These are phyloP conservation scores for Globisporangium parvum DNA, from an alignment of 352 stramenopile species.

Conservation along the genomic window DNA sequence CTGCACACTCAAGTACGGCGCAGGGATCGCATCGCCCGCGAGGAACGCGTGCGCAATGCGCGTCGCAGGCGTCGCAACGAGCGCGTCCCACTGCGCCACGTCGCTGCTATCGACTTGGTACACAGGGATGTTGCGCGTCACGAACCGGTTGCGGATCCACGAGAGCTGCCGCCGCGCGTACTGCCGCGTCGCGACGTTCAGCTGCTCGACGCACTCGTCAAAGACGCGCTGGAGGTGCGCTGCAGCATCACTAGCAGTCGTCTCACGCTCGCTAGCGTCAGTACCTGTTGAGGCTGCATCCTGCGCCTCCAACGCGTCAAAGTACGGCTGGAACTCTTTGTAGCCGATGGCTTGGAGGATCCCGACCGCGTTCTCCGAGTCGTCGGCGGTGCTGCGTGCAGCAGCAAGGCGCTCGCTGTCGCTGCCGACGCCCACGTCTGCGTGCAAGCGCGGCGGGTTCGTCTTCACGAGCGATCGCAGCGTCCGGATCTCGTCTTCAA, in stretches of 20 bases:
- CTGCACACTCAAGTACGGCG: constrained; percentile 31
- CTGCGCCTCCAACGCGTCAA: constrained; percentile 45
- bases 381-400: too few relatives aligned
- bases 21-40: constrained; percentile 19
- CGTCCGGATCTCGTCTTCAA: constrained; percentile 73
- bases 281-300: constrained; percentile 1
- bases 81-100: constrained; percentile 43
- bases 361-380: constrained; percentile 39
- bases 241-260: constrained; percentile 12
- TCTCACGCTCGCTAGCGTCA: too few relatives aligned
- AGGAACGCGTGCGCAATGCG: constrained; percentile 65
- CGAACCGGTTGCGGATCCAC: constrained; percentile 87
- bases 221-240: constrained; percentile 34
- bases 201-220: constrained; percentile 57
- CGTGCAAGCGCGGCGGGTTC: constrained; percentile 33
- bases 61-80: constrained; percentile 51
- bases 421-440: constrained; percentile 4
- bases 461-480: constrained; percentile 43
- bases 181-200: constrained; percentile 78
- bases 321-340: constrained; percentile 87
- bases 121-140: constrained; percentile 79
- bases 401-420: background rate
- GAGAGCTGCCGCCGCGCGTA: constrained; percentile 83
- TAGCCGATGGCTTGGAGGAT: constrained; percentile 88
- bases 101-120: constrained; percentile 83